Evolutionary conservation across 2,329 filamentous ascomycete species (phyloP).

Genomic region (Nigrospora osmanthi): DNA sequence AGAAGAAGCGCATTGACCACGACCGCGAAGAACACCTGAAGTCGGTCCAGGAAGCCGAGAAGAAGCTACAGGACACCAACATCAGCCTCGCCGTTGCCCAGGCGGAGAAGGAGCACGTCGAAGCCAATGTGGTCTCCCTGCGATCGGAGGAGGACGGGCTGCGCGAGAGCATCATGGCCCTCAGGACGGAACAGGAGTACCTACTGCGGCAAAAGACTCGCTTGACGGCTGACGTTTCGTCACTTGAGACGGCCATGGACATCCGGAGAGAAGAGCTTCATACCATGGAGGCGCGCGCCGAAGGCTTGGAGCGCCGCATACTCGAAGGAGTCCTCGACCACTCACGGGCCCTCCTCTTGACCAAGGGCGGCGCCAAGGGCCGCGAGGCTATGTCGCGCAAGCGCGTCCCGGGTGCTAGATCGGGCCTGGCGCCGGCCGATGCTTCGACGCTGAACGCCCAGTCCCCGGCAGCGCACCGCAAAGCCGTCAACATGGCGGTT

Average conservation of each 20-base stretch:
- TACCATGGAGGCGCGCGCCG: conserved; percentile 82
- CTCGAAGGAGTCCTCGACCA: conserved; percentile 95
- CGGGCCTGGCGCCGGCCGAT: conserved; percentile 30
- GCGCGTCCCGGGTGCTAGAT: conserved; percentile 31
- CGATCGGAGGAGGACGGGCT: conserved; percentile 45
- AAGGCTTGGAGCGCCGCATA: conserved; percentile 84
- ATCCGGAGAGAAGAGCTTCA: conserved; percentile 87
- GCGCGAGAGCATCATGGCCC: conserved; percentile 44
- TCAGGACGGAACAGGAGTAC: conserved; percentile 66
- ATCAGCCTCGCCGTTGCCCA: conserved; percentile 70
- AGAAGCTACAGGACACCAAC: conserved; percentile 68
- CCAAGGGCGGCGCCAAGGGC: conserved; percentile 46
- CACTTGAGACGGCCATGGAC: conserved; percentile 81
- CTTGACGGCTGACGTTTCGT: conserved; percentile 78
- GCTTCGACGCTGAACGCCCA: conserved; percentile 12
- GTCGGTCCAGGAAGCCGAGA: conserved; percentile 70
- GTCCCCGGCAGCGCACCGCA: conserved; percentile 9
- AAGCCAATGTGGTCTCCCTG: conserved; percentile 43
- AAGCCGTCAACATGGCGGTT: conserved; percentile 45
- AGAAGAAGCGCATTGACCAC: conserved; percentile 66
- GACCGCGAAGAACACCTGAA: conserved; percentile 74
- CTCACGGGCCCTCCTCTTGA: conserved; percentile 80
- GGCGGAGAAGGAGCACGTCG: conserved; percentile 55
- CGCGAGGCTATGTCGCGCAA: conserved; percentile 52
- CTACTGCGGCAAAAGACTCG: conserved; percentile 71